phyloP scores from a whole-genome alignment of 176 grass and related monocot genomes.

The Carex scoparia region DNA sequence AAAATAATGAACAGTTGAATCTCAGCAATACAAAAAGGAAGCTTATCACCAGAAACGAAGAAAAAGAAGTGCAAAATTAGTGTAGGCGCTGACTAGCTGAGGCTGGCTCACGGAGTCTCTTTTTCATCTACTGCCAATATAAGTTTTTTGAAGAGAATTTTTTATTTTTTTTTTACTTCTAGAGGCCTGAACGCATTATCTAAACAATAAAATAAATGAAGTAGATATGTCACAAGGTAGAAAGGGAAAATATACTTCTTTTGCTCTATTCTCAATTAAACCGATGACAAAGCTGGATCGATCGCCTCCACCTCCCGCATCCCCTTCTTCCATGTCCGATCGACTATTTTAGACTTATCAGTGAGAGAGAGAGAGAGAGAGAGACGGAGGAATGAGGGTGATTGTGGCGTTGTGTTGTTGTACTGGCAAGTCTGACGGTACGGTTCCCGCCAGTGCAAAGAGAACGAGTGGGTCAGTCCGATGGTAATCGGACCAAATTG shows the following conservation, averaged over 20 bases:
- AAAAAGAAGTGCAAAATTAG: neutral
- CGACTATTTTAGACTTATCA: neutral
- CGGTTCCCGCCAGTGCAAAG: constrained; percentile 2
- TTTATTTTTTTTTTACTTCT: neutral
- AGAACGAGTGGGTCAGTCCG: too few relatives aligned
- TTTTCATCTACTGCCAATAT: neutral
- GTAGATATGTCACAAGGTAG: constrained; percentile 6
- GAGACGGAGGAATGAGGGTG: neutral
- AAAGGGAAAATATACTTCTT: constrained; percentile 46
- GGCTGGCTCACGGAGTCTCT: neutral
- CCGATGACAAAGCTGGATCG: constrained; percentile 66
- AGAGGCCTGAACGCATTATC: neutral
- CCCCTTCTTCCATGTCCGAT: neutral
- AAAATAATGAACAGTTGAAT: neutral
- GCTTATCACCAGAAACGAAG: neutral
- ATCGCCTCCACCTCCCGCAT: constrained; percentile 34
- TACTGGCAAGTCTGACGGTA: neutral
- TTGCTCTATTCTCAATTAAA: constrained; percentile 90
- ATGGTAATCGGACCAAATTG: too few relatives aligned
- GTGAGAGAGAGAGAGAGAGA: neutral
- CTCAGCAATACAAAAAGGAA: neutral
- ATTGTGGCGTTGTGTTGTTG: neutral
- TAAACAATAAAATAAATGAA: neutral
- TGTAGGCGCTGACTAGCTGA: neutral
- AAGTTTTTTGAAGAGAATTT: neutral